phyloP scores from a whole-genome alignment of 345 rosid genomes.

The Physaria fendleri region DNA sequence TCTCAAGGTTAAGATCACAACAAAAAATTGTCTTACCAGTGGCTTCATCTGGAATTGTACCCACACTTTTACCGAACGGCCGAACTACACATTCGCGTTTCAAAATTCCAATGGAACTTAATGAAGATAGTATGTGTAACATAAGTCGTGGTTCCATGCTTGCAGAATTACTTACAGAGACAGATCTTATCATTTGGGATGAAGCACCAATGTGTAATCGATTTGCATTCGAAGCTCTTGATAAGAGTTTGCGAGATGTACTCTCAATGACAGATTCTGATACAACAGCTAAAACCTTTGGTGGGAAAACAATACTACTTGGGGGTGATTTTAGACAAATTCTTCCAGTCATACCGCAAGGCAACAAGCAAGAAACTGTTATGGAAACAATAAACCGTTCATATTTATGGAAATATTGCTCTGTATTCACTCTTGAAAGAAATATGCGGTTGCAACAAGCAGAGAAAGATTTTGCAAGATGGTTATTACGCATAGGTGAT shows the following conservation, averaged over 20 bases:
- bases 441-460: background rate
- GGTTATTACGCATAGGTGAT: background rate
- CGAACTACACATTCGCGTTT: background rate
- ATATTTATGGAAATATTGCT: background rate
- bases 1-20: background rate
- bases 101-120: background rate
- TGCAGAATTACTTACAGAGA: background rate
- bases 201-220: constrained; percentile 3
- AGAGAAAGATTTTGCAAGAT: background rate
- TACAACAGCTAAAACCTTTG: background rate
- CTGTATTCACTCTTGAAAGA: background rate
- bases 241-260: background rate
- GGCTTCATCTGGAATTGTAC: background rate
- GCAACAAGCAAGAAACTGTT: background rate
- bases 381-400: background rate
- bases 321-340: background rate
- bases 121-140: background rate
- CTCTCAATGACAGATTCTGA: background rate
- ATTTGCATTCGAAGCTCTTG: background rate
- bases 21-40: background rate
- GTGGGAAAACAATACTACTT: background rate
- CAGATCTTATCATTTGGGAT: background rate
- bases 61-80: background rate
- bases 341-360: background rate
- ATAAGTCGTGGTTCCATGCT: background rate